Evolutionary conservation across 2,329 filamentous ascomycete species (phyloP).

Genomic region (Cercospora canescens): DNA sequence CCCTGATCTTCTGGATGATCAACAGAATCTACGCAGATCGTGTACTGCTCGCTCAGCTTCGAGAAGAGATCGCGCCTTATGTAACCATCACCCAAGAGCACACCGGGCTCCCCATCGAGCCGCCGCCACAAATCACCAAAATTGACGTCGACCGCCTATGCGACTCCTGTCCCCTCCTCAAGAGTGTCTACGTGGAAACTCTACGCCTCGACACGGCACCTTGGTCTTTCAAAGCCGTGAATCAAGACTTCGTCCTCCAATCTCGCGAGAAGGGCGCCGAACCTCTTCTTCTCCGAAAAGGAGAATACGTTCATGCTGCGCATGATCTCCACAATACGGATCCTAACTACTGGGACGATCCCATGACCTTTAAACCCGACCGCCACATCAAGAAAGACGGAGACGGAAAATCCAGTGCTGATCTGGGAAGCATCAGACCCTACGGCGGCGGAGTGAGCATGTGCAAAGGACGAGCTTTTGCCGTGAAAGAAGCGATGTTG

Average conservation of each 20-base stretch:
- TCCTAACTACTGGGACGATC: constrained; percentile 36
- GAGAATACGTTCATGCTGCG: constrained; percentile 39
- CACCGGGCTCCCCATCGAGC: constrained; percentile 35
- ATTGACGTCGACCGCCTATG: constrained; percentile 37
- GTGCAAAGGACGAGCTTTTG: constrained; percentile 54
- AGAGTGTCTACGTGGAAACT: constrained; percentile 41
- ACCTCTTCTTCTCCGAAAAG: constrained; percentile 35
- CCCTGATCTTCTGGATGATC: constrained; percentile 45
- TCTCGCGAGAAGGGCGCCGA: constrained; percentile 38
- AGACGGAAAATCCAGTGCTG: constrained; percentile 31
- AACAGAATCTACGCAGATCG: constrained; percentile 38
- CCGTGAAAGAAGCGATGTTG: constrained; percentile 51
- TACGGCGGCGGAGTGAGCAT: constrained; percentile 49
- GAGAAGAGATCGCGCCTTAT: constrained; percentile 38
- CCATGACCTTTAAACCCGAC: constrained; percentile 35
- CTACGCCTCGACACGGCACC: constrained; percentile 37
- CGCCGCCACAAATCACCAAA: constrained; percentile 33
- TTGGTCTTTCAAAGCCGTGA: constrained; percentile 39
- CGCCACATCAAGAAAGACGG: constrained; percentile 37
- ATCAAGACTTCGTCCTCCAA: constrained; percentile 38
- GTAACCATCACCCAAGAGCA: constrained; percentile 32
- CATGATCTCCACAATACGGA: constrained; percentile 41
- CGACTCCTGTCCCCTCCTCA: constrained; percentile 38
- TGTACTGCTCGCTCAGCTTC: constrained; percentile 33
- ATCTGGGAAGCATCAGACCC: constrained; percentile 47